Evolutionary conservation across 106 monocot species (phyloP), one percentile per base, ranked within the genome.

Genomic region (Ottelia alismoides): DNA sequence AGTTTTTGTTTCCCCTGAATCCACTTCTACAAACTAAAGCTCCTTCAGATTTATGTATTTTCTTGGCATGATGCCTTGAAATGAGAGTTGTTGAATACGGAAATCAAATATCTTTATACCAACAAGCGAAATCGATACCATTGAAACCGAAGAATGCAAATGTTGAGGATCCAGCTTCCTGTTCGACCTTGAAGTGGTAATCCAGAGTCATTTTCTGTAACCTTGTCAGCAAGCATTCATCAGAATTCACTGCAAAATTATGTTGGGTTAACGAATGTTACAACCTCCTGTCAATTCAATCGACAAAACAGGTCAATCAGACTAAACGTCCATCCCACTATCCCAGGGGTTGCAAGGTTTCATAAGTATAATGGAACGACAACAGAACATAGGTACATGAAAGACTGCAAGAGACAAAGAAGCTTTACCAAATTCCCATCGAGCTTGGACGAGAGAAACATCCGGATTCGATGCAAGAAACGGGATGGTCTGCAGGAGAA

Each of bases 371-470:
- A 30, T 55, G 7, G 48, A 11, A 49, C 9, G 35, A 35, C 35
- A 35, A 35, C 5, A 35, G 12, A 35, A 35, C 12, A 12, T 35
- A 35, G 9, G 12, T 35, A 6, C 35, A 3, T 35, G 12, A 35
- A 35, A 35, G 12, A 6, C 35, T 6, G 5, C 35, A 35, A 35
- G 35, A 35, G 12, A 35, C 35, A 35, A 12, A 35, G 35, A 0
- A 49, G 20, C 6, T 74, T 52, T 69, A 89, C 89, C 83, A 53
- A 89, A 89, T 20, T 84, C 72, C 89, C 89, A 89, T 3, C 80
- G 65, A 47, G 89, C 83, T 72, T 89, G 89, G 72, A 89, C 89
- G 63, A 89, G 89, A 52, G 69, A 76, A 32, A 89, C 62, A 40
- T 72, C 50, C 25, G 83, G 47, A 62, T 80, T 84, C 56, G 74